A percentile compares a stretch with the other conserved stretches of the same genome.
phyloP scores from a whole-genome alignment of 257 asterid genomes.

The Solanum pimpinellifolium region DNA sequence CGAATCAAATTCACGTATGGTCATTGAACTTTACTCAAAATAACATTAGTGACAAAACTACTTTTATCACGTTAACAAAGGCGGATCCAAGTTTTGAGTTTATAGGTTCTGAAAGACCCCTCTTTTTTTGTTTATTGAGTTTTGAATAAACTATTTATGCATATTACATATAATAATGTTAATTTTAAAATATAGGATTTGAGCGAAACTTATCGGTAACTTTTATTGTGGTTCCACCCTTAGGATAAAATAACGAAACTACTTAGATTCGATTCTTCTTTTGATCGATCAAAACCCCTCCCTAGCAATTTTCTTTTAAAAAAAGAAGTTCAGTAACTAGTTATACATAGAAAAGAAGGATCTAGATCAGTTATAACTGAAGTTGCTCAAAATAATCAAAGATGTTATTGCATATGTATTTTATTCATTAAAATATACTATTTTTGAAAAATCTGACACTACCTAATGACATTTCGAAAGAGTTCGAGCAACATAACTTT shows the following conservation, averaged over 20 bases:
- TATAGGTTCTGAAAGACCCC: neutral
- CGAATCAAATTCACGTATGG: neutral
- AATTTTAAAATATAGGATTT: neutral
- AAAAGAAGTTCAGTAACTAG: too few relatives aligned
- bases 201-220: neutral
- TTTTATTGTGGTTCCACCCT: neutral
- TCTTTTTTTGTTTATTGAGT: neutral
- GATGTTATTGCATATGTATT: neutral
- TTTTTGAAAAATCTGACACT: too few relatives aligned
- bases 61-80: neutral
- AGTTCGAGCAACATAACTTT: too few relatives aligned
- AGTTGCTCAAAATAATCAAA: neutral
- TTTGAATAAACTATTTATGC: neutral
- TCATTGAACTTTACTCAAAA: neutral
- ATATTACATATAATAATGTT: neutral
- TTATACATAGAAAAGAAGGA: neutral
- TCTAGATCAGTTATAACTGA: neutral
- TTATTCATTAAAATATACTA: neutral
- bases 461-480: too few relatives aligned
- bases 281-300: neutral
- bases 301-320: neutral
- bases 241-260: neutral
- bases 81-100: neutral
- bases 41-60: neutral
- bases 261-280: neutral